Conservation (phyloP, 208 protist species). For the Leishmania martiniquensis region DNA sequence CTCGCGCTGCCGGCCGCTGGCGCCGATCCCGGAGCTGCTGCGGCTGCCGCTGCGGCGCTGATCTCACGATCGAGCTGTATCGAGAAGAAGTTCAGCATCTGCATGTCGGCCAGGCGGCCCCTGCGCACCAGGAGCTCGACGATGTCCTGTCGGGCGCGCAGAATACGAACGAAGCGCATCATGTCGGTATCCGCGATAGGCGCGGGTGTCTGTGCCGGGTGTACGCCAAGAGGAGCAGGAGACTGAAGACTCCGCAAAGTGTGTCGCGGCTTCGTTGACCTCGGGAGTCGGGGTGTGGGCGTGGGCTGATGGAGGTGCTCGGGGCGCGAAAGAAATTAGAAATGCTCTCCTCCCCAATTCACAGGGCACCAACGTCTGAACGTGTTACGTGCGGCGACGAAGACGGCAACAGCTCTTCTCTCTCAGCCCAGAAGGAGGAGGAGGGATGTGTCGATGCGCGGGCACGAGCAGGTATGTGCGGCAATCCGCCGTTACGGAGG, state of each 20-base stretch:
- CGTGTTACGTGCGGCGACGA: background rate
- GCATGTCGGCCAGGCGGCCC: slow-evolving; percentile 65
- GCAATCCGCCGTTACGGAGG: too few relatives aligned
- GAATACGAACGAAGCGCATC: slow-evolving; percentile 26
- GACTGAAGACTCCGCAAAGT: background rate
- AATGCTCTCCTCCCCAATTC: background rate
- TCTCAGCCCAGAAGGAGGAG: background rate
- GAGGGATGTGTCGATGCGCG: background rate
- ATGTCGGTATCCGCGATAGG: slow-evolving; percentile 1
- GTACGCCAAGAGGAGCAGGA: too few relatives aligned
- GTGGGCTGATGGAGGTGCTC: background rate
- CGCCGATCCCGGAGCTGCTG: background rate
- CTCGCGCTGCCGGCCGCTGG: background rate
- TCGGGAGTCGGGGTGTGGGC: background rate
- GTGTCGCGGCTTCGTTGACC: background rate
- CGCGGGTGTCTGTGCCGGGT: background rate
- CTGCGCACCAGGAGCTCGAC: slow-evolving; percentile 63
- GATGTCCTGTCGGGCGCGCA: slow-evolving; percentile 57
- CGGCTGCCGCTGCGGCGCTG: background rate
- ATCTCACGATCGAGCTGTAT: slow-evolving; percentile 37
- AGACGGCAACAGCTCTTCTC: background rate
- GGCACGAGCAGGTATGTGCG: background rate
- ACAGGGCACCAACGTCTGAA: background rate
- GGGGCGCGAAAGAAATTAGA: background rate
- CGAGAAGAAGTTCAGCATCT: slow-evolving; percentile 73